Base-by-base conservation (phyloP, 1,139 yeast genomes). In the Taiozyma sp. region DNA sequence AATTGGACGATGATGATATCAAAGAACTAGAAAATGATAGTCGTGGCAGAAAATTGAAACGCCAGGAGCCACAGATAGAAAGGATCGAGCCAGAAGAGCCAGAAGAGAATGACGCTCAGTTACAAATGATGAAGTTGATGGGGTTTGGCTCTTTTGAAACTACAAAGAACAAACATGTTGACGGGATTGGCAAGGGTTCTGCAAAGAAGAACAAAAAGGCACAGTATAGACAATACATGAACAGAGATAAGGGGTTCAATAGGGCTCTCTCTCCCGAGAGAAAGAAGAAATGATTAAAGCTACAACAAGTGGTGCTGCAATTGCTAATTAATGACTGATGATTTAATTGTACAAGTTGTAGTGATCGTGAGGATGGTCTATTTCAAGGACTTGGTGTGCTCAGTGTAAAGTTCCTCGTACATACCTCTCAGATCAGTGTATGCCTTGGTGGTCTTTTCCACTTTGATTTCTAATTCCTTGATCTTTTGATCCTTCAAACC, bases 141-240 rank as follows among this genome's bases (percentile, higher is more conserved):
- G 95, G 93, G 4, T 84, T 84, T 60, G 70, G 76, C 4, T 78
- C 80, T 1, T 84, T 85, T 65, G 76, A 75, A 0, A 64, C 83
- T 2, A 84, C 90, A 5, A 83, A 84, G 63, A 80, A 82, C 44
- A 81, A 81, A 57, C 81, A 81, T 50, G 73, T 70, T 14, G 68
- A 66, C 47, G 85, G 81, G 2, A 66, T 78, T 8, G 75, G 78
- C 52, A 75, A 75, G 7, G 81, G 81, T 16, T 76, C 73, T 0
- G 74, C 72, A 0, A 71, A 73, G 43, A 72, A 69, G 54, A 72
- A 74, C 44, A 72, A 72, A 51, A 71, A 72, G 48, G 68, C 81
- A 1, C 75, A 75, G 45, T 83, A 79, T 62, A 73, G 90, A 53
- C 90, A 84, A 67, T 84, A 84, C 58, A 83, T 84, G 84, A 83